Base-by-base conservation (phyloP, 225 moss, liverwort and hornwort species). In the Asterella californica region DNA sequence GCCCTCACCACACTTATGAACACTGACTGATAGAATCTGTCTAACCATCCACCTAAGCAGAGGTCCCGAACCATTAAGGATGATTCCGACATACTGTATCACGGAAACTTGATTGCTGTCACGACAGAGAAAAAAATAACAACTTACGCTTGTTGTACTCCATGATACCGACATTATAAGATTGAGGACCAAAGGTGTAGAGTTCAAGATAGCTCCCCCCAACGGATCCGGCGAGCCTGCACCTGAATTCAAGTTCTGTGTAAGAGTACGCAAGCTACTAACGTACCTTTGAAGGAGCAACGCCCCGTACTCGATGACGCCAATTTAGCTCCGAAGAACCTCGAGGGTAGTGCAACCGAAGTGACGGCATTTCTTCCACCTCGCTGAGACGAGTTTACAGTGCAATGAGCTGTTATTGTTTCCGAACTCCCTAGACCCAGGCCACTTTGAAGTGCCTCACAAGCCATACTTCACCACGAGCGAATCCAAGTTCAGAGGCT, bases 281-380 rank as follows among this genome's bases (percentile, higher is more conserved):
- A 72, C 72, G 10, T 72, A 72, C 72, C 72, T 0, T 49, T 72
- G 25, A 27, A 72, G 27, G 72, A 72, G n/a, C 21, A 22, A 49
- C 49, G 47, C 14, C 29, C 9, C 0, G 47, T 27, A 49, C 49
- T 25, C 42, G 48, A 42, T 25, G 72, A 72, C n/a, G 49, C 48
- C 72, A 72, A 72, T 48, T 72, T 72, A 7, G 27, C 49, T 49
- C 72, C 72, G 37, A n/a, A 9, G 29, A 72, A 72, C 27, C 72
- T 72, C 46, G 72, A 72, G 48, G 72, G 49, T 11, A 72, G 29
- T 22, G 72, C 25, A 30, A 49, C 34, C 15, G 68, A 69, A 69
- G 68, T 18, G 7, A 8, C 49, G 5, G 37, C 46, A 49, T 48
- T 25, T 29, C 72, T 49, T 24, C 48, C 48, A 49, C 29, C 48